Percentiles rank a stretch among this genome's conserved stretches.
phyloP scores from a whole-genome alignment of 306 rosid genomes.

The Gillenia trifoliata region DNA sequence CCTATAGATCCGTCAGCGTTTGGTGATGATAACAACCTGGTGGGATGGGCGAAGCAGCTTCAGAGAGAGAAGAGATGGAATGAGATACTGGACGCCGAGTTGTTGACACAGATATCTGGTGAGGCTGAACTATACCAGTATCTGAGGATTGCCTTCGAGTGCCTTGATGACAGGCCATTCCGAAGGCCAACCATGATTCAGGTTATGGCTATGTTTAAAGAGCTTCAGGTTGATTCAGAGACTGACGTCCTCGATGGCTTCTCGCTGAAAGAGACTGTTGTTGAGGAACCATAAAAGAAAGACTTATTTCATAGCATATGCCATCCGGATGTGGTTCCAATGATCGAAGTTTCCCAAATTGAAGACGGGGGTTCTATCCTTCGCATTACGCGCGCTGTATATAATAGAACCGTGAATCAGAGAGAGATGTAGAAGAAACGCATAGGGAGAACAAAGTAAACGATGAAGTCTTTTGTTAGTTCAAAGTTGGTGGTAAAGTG shows the following conservation, averaged over 20 bases:
- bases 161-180: slow-evolving; percentile 64
- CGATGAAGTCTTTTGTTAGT: slow-evolving; percentile 19
- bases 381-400: slow-evolving; percentile 22
- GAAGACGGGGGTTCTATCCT: slow-evolving; percentile 8
- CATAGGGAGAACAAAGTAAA: slow-evolving; percentile 12
- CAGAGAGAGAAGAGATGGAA: slow-evolving; percentile 41
- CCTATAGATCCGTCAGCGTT: slow-evolving; percentile 57
- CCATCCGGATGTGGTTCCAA: background rate
- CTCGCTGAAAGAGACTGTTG: slow-evolving; percentile 45
- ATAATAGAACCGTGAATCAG: slow-evolving; percentile 28
- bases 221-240: slow-evolving; percentile 61
- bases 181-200: slow-evolving; percentile 78
- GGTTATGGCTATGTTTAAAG: slow-evolving; percentile 81
- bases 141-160: slow-evolving; percentile 62
- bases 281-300: slow-evolving; percentile 41
- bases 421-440: slow-evolving; percentile 22
- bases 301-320: background rate
- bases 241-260: slow-evolving; percentile 49
- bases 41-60: slow-evolving; percentile 81
- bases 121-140: slow-evolving; percentile 47
- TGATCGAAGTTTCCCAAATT: slow-evolving; percentile 5
- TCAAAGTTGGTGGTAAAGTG: slow-evolving; percentile 24
- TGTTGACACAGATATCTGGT: slow-evolving; percentile 34
- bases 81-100: slow-evolving; percentile 55
- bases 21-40: slow-evolving; percentile 77